Evolutionary conservation across 768 basidiomycete genomes (phyloP), one percentile per base, ranked within the genome.

Genomic region (Suillus subalutaceus): DNA sequence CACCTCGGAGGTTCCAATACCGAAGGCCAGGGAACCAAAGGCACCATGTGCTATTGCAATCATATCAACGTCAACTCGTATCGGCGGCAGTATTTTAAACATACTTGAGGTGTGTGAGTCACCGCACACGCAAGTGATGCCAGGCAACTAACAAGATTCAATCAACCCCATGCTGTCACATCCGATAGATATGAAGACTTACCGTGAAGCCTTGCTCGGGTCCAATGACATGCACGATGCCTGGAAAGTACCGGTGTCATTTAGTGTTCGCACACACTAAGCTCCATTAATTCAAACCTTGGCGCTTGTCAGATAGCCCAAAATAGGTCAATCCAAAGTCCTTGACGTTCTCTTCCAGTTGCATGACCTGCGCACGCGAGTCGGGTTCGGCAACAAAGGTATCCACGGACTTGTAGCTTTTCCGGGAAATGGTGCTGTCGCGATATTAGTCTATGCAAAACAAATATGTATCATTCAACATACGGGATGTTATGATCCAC

Each of bases 141-240:
- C 90, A 7, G 90, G 90, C 40, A 92, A 83, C 89, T 90, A 70
- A 26, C 37, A 23, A 63, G 12, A 13, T 46, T 16, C 23, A 44
- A 66, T 65, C 32, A 52, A 44, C 57, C 30, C 41, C 50, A 30
- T 37, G 57, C 50, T 37, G 35, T 43, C 18, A 53, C 30, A n/a
- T 20, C 41, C 32, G 20, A 46, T 64, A 62, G 23, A 16, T 63
- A 53, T 38, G 26, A 32, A 44, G 32, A 72, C 84, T 63, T 73
- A 88, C 89, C 56, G 94, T 96, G 75, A 96, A 96, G 46, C 94
- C 94, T 81, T 96, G 94, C 75, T 96, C 94, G 60, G 94, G 94
- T 55, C 94, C 94, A 73, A 96, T 96, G 68, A 96, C 84, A 78
- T 96, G 93, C 8, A 93, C 91, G 68, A 92, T 93, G 66, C 89